These are phyloP conservation scores for Fraxinus pennsylvanica DNA, from an alignment of 257 asterid genomes.

Conservation along the genomic window DNA sequence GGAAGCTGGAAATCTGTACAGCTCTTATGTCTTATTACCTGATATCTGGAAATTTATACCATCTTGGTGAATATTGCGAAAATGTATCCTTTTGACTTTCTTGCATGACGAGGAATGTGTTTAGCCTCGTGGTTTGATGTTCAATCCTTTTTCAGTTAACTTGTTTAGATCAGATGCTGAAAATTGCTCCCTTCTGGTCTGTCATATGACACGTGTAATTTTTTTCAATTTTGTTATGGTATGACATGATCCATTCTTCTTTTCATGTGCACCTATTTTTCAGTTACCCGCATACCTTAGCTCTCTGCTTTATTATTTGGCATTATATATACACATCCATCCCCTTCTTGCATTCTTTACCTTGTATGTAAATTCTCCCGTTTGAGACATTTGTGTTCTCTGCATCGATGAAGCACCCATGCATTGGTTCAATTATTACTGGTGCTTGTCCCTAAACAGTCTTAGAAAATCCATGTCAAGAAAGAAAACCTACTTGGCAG, in stretches of 20 bases:
- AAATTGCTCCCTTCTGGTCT: background rate
- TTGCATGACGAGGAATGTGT: background rate
- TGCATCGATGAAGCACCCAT: background rate
- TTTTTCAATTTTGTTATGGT: background rate
- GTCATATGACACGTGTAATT: background rate
- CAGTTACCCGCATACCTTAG: background rate
- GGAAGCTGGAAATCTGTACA: background rate
- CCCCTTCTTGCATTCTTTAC: constrained; percentile 4
- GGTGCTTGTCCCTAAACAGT: background rate
- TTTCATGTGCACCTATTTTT: background rate
- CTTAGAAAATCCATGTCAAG: background rate
- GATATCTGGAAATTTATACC: background rate
- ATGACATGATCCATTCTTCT: background rate
- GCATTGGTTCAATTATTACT: background rate
- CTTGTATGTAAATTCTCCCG: background rate
- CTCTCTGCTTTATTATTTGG: background rate
- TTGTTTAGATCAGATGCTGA: background rate
- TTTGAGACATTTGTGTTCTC: background rate
- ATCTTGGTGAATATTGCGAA: background rate
- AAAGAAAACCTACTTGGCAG: background rate
- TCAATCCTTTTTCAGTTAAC: background rate
- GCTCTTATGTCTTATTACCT: background rate
- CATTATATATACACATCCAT: background rate
- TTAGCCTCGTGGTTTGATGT: background rate
- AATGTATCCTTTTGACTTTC: background rate